Conservation (phyloP, 768 basidiomycete genomes). For the Panaeolus cyanescens region DNA sequence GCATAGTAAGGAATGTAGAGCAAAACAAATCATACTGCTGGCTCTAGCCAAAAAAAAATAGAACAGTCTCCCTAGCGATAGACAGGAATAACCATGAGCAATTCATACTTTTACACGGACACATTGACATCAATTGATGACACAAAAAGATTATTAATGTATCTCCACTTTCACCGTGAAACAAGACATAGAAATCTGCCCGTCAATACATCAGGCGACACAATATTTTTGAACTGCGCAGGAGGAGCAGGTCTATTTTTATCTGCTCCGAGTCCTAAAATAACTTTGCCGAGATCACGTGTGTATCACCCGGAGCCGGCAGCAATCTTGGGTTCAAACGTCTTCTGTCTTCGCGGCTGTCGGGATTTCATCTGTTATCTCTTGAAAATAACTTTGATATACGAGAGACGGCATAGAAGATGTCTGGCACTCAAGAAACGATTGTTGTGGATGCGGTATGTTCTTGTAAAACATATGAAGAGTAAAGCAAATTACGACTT, state of each 20-base stretch:
- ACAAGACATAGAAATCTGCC: not conserved
- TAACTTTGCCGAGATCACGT: not conserved
- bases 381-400: not conserved
- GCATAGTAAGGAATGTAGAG: too few species aligned
- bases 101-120: not conserved
- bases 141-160: not conserved
- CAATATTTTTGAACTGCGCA: not conserved
- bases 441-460: slow-evolving; percentile 57
- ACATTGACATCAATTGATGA: not conserved
- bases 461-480: slow-evolving; percentile 8
- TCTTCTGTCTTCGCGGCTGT: not conserved
- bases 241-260: not conserved
- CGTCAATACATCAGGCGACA: not conserved
- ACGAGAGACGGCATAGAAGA: not conserved
- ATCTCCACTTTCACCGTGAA: not conserved
- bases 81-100: not conserved
- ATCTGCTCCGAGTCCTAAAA: not conserved
- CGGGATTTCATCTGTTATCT: slow-evolving; percentile 1
- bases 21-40: too few species aligned
- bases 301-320: not conserved
- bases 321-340: not conserved
- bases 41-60: too few species aligned
- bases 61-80: not conserved
- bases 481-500: slow-evolving; percentile 7
- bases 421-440: slow-evolving; percentile 29